Percentiles rank a stretch among this genome's conserved stretches.
These are phyloP conservation scores for Ophiostoma triangulosporum DNA, from an alignment of 2,329 filamentous ascomycete species.

Conservation along the genomic window DNA sequence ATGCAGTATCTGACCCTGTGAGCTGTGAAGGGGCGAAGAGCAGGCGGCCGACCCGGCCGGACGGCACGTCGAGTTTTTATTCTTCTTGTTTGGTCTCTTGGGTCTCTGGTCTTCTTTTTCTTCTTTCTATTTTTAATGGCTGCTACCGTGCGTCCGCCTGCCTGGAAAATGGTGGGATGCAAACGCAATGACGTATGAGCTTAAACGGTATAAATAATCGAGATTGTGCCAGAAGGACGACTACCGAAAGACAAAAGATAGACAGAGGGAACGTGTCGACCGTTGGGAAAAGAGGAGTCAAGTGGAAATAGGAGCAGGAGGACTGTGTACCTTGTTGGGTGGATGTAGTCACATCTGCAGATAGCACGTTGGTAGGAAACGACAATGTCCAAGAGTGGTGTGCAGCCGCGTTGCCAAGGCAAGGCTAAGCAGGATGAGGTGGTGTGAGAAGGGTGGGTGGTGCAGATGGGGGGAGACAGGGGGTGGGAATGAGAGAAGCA, in stretches of 20 bases:
- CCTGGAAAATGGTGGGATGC: too few relatives aligned
- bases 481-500: too few relatives aligned
- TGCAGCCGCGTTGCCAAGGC: neutral
- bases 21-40: too few relatives aligned
- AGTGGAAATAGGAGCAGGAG: neutral
- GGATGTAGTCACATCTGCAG: neutral
- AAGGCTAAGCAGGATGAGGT: neutral
- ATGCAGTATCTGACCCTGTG: too few relatives aligned
- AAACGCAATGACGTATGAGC: too few relatives aligned
- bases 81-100: too few relatives aligned
- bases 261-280: neutral
- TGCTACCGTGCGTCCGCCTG: too few relatives aligned
- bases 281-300: neutral
- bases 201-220: neutral
- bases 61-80: too few relatives aligned
- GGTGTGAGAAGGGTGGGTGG: neutral
- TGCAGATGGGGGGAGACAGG: too few relatives aligned
- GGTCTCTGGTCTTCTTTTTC: too few relatives aligned
- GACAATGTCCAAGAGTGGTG: neutral
- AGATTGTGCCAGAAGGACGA: neutral
- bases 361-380: neutral
- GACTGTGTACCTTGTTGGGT: neutral
- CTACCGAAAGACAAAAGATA: too few relatives aligned
- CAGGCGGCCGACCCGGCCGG: too few relatives aligned
- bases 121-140: neutral